Evolutionary conservation across 2,329 filamentous ascomycete genomes (phyloP).

Genomic region (Penicillium decumbens): DNA sequence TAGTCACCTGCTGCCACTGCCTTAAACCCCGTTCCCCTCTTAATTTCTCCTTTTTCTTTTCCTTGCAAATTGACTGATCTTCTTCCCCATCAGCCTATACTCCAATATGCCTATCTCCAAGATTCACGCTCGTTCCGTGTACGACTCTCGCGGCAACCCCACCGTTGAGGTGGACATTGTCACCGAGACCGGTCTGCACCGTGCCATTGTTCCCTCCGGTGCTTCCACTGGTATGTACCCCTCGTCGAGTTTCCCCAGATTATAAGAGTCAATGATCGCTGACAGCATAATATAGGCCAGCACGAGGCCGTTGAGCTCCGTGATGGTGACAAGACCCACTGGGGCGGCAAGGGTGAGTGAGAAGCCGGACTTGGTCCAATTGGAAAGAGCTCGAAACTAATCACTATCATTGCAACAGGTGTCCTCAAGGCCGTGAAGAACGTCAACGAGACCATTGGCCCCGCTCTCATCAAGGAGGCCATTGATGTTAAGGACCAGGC

Average conservation of each 20-base stretch:
- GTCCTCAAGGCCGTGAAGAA: slow-evolving; percentile 81
- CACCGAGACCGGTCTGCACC: slow-evolving; percentile 93
- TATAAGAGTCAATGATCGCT: slow-evolving; percentile 11
- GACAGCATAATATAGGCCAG: slow-evolving; percentile 56
- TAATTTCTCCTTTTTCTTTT: slow-evolving; percentile 14
- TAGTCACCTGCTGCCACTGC: slow-evolving; percentile 26
- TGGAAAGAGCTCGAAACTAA: not conserved
- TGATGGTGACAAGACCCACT: slow-evolving; percentile 82
- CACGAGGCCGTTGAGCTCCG: slow-evolving; percentile 89
- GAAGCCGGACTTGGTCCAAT: not conserved
- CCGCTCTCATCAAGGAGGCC: slow-evolving; percentile 74
- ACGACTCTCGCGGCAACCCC: slow-evolving; percentile 97
- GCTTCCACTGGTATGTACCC: slow-evolving; percentile 76
- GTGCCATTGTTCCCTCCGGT: slow-evolving; percentile 94
- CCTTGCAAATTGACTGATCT: slow-evolving; percentile 26
- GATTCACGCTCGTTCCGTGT: slow-evolving; percentile 90
- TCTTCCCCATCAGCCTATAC: slow-evolving; percentile 20
- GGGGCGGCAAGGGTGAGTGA: slow-evolving; percentile 70
- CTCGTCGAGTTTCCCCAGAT: not conserved
- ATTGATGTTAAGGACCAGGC: slow-evolving; percentile 83
- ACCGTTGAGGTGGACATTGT: slow-evolving; percentile 97
- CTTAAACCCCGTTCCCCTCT: slow-evolving; percentile 16
- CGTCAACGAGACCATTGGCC: slow-evolving; percentile 76
- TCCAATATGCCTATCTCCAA: slow-evolving; percentile 81
- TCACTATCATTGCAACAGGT: slow-evolving; percentile 28